Evolutionary conservation across 108 stramenopile genomes (phyloP), one percentile per base, ranked within the genome.

Genomic region (Aurantiochytrium sp.): DNA sequence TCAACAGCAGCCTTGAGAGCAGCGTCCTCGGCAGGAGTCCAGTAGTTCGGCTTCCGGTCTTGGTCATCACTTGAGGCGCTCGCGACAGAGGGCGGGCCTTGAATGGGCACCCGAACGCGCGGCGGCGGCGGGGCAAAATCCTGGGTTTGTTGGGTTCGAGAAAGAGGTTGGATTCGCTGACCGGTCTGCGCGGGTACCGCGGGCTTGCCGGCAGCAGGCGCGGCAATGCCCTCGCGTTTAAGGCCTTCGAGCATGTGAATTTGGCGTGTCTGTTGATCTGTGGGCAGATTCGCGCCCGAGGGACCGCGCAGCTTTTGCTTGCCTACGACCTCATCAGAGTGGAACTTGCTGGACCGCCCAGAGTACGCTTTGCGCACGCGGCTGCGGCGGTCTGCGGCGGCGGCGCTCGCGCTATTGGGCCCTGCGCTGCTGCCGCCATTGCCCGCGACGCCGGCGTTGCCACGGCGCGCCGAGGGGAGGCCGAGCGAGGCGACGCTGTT

Each of bases 281-380:
- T 0, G 25, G 76, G 49, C 49, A 83, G 76, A 3, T 83, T 43
- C 12, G 76, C 76, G n/a, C 76, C 76, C 16, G 76, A 83, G 25
- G 45, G 49, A 45, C 76, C 76, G 10, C 76, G 76, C 51, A 83
- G 23, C 51, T 83, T 83, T 53, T 83, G 76, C 76, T 83, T 83
- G 18, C 45, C 49, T 12, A 53, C 51, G 25, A 83, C 76, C 4
- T 83, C 76, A 14, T 83, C 49, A 2, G 8, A 6, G 3, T 2
- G 28, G 5, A 83, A 83, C 76, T 53, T 83, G 76, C 4, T 83
- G 16, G 76, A 83, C 19, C 76, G 76, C 51, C 76, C 76, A 12
- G 76, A 83, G 51, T 83, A 83, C 51, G n/a, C 76, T 45, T 83
- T 83, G 76, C 76, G 76, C 51, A 83, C 76, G 25, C 76, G 45